A percentile compares a stretch with the other conserved stretches of the same genome.
Evolutionary conservation across 202 grass and related monocot genomes (phyloP).

Genomic region (Setaria viridis): DNA sequence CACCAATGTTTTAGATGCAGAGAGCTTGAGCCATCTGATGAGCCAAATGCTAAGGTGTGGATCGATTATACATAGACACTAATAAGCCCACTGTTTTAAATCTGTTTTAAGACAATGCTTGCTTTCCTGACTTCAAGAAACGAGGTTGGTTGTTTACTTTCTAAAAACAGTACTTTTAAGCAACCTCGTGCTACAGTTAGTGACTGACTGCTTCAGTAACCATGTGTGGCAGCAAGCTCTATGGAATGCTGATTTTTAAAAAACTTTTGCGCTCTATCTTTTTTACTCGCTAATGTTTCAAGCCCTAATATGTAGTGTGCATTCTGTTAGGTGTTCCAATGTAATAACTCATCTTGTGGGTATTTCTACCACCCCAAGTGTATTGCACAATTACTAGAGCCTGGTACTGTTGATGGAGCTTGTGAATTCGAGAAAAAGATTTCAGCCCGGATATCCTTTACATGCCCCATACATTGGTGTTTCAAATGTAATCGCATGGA

Average conservation of each 20-base stretch:
- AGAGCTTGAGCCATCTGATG: conserved; percentile 39
- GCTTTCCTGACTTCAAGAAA: neutral
- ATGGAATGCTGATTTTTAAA: no score
- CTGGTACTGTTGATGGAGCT: neutral
- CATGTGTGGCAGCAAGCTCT: no score
- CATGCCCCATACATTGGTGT: conserved; percentile 76
- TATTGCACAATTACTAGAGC: conserved; percentile 62
- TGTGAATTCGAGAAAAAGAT: conserved; percentile 39
- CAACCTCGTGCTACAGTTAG: no score
- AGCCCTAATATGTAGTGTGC: neutral
- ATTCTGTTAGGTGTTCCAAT: conserved; percentile 59
- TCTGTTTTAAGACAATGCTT: no score
- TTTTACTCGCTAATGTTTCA: no score
- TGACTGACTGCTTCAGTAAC: no score
- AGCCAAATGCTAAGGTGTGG: conserved; percentile 50
- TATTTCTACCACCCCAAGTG: conserved; percentile 84
- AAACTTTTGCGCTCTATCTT: no score
- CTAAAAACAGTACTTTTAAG: no score
- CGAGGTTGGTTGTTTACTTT: neutral
- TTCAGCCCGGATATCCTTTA: conserved; percentile 59
- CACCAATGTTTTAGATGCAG: conserved; percentile 50
- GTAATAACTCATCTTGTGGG: conserved; percentile 73
- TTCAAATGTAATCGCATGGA: conserved; percentile 56
- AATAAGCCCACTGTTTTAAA: no score
- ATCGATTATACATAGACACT: no score